phyloP scores from a whole-genome alignment of 176 grass and related monocot species.

The Dactylis glomerata region DNA sequence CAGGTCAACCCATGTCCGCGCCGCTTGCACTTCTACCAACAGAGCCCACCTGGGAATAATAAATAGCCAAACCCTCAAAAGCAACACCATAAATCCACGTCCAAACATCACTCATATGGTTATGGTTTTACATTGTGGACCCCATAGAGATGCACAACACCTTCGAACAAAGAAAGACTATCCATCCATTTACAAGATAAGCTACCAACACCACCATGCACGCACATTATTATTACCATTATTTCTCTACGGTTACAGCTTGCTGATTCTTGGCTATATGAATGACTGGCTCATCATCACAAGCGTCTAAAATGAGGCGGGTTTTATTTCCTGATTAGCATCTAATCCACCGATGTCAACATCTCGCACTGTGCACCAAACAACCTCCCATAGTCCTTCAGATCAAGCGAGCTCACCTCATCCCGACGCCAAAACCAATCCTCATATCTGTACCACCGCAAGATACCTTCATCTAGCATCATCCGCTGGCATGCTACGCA shows the following conservation, averaged over 20 bases:
- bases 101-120: conserved; percentile 21
- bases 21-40: no score
- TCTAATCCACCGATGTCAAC: conserved; percentile 55
- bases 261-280: conserved; percentile 28
- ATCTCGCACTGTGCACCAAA: conserved; percentile 74
- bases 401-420: conserved; percentile 78
- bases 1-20: no score
- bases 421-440: conserved; percentile 86
- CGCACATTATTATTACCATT: conserved; percentile 16
- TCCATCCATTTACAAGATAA: conserved; percentile 40
- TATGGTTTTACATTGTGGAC: not conserved
- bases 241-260: conserved; percentile 36
- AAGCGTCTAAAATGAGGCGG: conserved; percentile 27
- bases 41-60: not conserved
- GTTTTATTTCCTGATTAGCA: conserved; percentile 13
- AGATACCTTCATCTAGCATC: conserved; percentile 79
- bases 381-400: conserved; percentile 72
- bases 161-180: conserved; percentile 28
- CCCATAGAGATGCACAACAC: conserved; percentile 3
- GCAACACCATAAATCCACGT: not conserved
- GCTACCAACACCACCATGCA: conserved; percentile 32
- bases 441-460: conserved; percentile 96
- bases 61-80: not conserved
- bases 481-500: conserved; percentile 81
- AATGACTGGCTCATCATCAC: conserved; percentile 9